phyloP scores from a whole-genome alignment of 768 basidiomycete genomes.

The Brasilioporus rufonigricans region DNA sequence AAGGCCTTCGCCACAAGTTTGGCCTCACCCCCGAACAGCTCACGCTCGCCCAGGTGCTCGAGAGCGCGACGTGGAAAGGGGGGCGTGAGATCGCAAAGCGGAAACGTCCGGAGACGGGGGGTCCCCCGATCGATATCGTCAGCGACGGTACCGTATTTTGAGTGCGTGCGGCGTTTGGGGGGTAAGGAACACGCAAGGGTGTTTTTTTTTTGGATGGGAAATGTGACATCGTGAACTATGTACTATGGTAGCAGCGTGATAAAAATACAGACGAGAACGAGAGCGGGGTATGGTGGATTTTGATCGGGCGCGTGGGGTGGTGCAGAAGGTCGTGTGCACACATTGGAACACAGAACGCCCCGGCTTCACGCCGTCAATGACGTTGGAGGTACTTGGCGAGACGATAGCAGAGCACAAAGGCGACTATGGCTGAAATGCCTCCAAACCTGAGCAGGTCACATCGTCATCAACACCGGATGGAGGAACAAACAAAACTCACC shows the following conservation, averaged over 20 bases:
- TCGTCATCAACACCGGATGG: neutral
- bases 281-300: neutral
- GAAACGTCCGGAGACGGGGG: constrained; percentile 69
- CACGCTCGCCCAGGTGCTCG: constrained; percentile 81
- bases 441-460: constrained; percentile 42
- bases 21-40: constrained; percentile 29
- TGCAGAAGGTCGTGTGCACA: neutral
- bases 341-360: neutral
- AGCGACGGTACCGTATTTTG: constrained; percentile 40
- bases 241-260: neutral
- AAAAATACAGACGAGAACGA: neutral
- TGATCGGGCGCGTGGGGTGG: neutral
- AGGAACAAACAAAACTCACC: constrained; percentile 38
- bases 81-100: constrained; percentile 88
- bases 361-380: neutral
- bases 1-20: constrained; percentile 61
- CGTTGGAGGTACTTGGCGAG: constrained; percentile 53
- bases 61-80: constrained; percentile 96
- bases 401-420: constrained; percentile 53
- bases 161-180: neutral
- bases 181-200: neutral
- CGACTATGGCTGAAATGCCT: constrained; percentile 52
- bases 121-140: constrained; percentile 83
- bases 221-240: neutral
- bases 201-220: neutral